Evolutionary conservation across 202 grass and related monocot species (phyloP).

Genomic region (Zoysia matrella): DNA sequence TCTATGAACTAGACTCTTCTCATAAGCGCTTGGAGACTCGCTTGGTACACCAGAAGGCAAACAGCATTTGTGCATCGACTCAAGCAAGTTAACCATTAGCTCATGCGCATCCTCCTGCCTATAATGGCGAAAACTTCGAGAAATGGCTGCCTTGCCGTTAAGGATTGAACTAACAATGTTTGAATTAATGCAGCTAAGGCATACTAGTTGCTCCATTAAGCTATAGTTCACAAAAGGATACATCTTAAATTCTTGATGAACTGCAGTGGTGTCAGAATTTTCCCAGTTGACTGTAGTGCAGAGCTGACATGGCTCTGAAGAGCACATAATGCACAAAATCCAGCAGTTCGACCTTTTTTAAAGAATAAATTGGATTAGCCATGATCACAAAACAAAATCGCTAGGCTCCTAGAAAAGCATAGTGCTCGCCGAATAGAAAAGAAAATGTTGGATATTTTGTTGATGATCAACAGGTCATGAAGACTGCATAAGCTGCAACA

Average conservation of each 20-base stretch:
- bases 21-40: constrained; percentile 76
- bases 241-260: constrained; percentile 80
- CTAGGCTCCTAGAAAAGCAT: background rate
- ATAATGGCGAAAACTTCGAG: constrained; percentile 67
- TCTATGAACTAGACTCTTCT: constrained; percentile 82
- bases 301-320: constrained; percentile 73
- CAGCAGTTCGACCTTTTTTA: constrained; percentile 51
- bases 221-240: constrained; percentile 45
- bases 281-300: constrained; percentile 76
- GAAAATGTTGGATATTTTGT: background rate
- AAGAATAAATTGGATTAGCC: constrained; percentile 29
- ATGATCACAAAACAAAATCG: background rate
- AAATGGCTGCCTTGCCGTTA: constrained; percentile 56
- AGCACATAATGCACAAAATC: constrained; percentile 83
- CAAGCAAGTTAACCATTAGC: constrained; percentile 84
- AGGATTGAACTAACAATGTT: constrained; percentile 20
- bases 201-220: background rate
- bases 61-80: constrained; percentile 88
- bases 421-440: background rate
- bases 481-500: background rate
- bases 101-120: constrained; percentile 94
- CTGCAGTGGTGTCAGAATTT: constrained; percentile 66
- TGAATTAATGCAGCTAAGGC: constrained; percentile 5
- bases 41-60: constrained; percentile 78
- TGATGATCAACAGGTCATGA: background rate